Evolutionary conservation across 805 yeast species (phyloP), one percentile per base, ranked within the genome.

Genomic region (Starmerella sp.): DNA sequence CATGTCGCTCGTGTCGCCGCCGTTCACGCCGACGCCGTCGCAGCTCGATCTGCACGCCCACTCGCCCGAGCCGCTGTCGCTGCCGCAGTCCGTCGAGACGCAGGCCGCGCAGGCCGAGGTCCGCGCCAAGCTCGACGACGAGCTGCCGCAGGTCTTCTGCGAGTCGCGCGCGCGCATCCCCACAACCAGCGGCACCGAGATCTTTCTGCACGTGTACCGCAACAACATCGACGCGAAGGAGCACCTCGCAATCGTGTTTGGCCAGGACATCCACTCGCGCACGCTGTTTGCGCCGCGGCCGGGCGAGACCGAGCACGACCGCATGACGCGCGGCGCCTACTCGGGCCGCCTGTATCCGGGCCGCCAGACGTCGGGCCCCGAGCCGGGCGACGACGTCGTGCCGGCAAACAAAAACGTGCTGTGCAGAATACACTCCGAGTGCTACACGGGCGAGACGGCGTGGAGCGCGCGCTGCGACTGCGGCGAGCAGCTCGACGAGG

Each of bases 391-490:
- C 41, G 53, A 51, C 14, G 49, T 6, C 11, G 31, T 7, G 11
- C 22, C 28, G 14, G 34, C 44, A 11, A 48, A 29, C 6, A 28
- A 22, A 31, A 69, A 69, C 55, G 68, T 73, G 65, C 70, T 91
- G 59, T 95, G 85, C 4, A 76, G 99, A 57, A 89, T 93, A 61
- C 99, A 93, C 67, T 85, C 95, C 3, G 99, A 93, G 67, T 93
- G 99, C 70, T 93, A 91, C 72, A 93, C 99, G 0, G 99, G 99
- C 3, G 99, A 93, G 67, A 93, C 97, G 1, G 97, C 97, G 9
- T 93, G 99, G 98, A 82, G 91, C 56, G 97, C 99, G 0, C 78
- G 99, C 54, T 93, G 99, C 70, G 99, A 93, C 70, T 93, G 99
- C 71, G 99, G 99, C 22, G 99, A 93, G 70, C 99, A 93, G 73